Evolutionary conservation across 2,329 filamentous ascomycete species (phyloP), one percentile per base, ranked within the genome.

Genomic region (Alternaria infectoria): DNA sequence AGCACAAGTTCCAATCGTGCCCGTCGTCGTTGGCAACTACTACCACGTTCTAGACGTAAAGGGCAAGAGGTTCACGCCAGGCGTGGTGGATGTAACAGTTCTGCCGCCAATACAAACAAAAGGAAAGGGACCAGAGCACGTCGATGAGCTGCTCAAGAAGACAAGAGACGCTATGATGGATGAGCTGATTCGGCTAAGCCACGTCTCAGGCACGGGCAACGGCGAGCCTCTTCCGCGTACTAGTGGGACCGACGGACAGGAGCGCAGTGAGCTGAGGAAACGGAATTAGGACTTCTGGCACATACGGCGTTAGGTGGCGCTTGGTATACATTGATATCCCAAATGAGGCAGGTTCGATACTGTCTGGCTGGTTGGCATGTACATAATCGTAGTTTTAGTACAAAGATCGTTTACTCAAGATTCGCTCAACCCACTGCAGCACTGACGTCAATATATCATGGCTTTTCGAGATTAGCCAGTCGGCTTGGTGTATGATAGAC

Each of bases 1-100:
- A 84, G 95, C 95, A 3, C 91, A 93, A 69, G 96, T 97, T 6
- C 94, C 94, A 25, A 92, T 99, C 73, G 90, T 99, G 4, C 96
- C 96, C 0, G 87, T 96, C 36, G 84, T 85, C 3, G 79, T 81
- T n/a, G 84, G 82, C 19, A 86, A 85, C 69, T 86, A 86, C 71
- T 77, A 71, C 64, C 79, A 85, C 63, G 77, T 86, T 4, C 64
- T 86, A 32, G 81, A 83, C 62, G 69, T 83, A 17, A 82, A 83
- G 77, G 76, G 70, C 66, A 80, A 79, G 74, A 71, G 73, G 6
- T 83, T 84, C 62, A 66, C 66, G 15, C 75, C 77, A 4, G 84
- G 84, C 6, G 74, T 71, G 0, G 78, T 98, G 64, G 91, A 92
- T 12, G 84, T 81, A 8, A 78, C 73, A 28, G 64, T 80, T 3